Evolutionary conservation across 1,139 yeast genomes (phyloP).

Genomic region (Pichia cactophila): DNA sequence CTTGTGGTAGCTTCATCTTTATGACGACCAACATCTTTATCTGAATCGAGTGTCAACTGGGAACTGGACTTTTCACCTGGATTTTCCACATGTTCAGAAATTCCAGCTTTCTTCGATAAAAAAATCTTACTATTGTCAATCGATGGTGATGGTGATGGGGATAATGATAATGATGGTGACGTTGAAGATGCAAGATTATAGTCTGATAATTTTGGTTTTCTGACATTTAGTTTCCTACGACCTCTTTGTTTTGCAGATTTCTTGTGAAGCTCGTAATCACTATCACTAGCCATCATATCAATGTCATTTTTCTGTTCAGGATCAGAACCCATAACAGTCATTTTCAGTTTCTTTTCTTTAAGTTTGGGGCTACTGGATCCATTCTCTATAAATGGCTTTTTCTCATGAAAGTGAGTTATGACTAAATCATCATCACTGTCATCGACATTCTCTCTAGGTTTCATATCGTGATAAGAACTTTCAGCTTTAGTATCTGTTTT

Average conservation of each 20-base stretch:
- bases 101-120: not conserved
- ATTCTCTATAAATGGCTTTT: constrained; percentile 1
- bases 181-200: not conserved
- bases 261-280: not conserved
- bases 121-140: too few relatives aligned
- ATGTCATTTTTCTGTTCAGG: not conserved
- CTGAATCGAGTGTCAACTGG: not conserved
- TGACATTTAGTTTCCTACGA: not conserved
- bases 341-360: not conserved
- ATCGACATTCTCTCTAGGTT: not conserved
- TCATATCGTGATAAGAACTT: not conserved
- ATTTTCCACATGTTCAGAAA: too few relatives aligned
- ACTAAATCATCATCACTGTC: constrained; percentile 13
- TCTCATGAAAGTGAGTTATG: constrained; percentile 9
- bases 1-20: not conserved
- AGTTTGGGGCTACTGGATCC: not conserved
- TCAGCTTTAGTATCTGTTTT: not conserved
- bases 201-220: not conserved
- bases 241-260: not conserved
- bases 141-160: too few relatives aligned
- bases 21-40: not conserved
- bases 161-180: not conserved
- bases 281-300: not conserved
- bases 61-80: not conserved
- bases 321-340: not conserved